phyloP scores from a whole-genome alignment of 768 basidiomycete species.

The Mycena crocata region DNA sequence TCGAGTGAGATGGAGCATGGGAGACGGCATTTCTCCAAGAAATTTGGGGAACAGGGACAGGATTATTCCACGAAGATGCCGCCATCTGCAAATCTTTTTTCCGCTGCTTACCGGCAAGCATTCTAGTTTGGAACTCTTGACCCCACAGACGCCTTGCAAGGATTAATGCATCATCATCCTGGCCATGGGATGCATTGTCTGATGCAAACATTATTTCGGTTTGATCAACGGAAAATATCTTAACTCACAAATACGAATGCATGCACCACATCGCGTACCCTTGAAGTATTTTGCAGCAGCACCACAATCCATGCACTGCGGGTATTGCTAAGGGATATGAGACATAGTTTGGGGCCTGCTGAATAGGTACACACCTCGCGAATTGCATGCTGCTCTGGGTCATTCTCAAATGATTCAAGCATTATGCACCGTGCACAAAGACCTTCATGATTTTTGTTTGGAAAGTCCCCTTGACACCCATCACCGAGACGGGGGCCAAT shows the following conservation, averaged over 20 bases:
- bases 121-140: background rate
- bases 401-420: slow-evolving; percentile 1
- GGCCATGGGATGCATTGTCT: background rate
- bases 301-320: slow-evolving; percentile 4
- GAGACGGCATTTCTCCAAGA: background rate
- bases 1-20: background rate
- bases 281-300: background rate
- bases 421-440: slow-evolving; percentile 12
- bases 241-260: background rate
- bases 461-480: slow-evolving; percentile 8
- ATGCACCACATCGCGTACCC: slow-evolving; percentile 1
- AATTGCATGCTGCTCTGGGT: background rate
- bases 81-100: background rate
- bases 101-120: slow-evolving; percentile 1
- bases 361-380: background rate
- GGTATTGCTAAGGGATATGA: background rate
- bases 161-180: background rate
- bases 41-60: background rate
- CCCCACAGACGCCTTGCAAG: background rate
- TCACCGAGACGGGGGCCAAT: background rate
- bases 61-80: background rate
- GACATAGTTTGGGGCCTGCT: no score
- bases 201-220: background rate
- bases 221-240: background rate
- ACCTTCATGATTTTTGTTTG: background rate